Base-by-base conservation (phyloP, 306 rosid genomes). In the Cicer arietinum region DNA sequence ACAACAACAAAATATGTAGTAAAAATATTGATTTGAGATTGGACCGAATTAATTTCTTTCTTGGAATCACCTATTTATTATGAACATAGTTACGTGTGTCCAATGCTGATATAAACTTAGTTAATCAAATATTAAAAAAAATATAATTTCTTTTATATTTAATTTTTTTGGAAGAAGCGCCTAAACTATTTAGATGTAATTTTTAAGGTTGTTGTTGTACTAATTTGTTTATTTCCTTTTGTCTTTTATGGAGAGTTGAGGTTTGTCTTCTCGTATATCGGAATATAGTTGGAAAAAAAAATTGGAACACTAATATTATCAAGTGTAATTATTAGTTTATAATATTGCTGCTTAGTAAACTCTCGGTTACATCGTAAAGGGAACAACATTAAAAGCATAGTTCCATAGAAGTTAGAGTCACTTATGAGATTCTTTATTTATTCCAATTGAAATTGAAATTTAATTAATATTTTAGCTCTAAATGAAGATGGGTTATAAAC, bases 161-260 rank as follows among this genome's bases (percentile, higher is more conserved):
- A 3, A 30, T 30, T 30, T 30, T 30, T 30, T 30, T 30, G 37
- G 37, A 30, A 30, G 5, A 30, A 30, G 37, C 37, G 4, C 45
- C 50, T 60, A 18, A 54, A 65, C 12, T 3, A 46, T 1, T 64
- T 73, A 22, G 70, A 40, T 47, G 75, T 73, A 6, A 48, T 80
- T 61, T 44, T 39, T 58, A 7, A 62, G 75, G 13, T n/a, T 74
- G 9, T 42, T 0, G 4, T 9, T 67, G 80, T 51, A 44, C 10
- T 44, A 20, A 20, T 67, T 67, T 67, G 56, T 44, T 45, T 47
- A 18, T 45, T 45, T 35, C 30, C 2, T 65, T 25, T 65, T 16
- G 70, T 65, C 39, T 13, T 43, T 42, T 43, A 18, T 10, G 16
- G 17, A 41, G 46, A 39, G 8, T n/a, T 62, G 13, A 2, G 47